These are phyloP conservation scores for Globisporangium barbulae DNA, from an alignment of 352 stramenopile species.

Conservation along the genomic window DNA sequence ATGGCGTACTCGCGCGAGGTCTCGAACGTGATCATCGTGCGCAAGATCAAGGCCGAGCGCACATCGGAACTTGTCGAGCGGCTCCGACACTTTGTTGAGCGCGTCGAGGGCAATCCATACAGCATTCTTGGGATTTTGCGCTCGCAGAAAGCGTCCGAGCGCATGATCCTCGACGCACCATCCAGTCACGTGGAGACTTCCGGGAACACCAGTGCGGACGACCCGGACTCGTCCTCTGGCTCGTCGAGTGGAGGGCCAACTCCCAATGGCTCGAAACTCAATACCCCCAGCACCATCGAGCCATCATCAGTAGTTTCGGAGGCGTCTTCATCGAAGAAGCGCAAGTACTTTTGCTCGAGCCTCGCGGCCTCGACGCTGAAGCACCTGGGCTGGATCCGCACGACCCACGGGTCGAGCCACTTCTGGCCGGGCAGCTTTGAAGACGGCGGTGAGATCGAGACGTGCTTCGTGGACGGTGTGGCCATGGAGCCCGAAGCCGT, in stretches of 20 bases:
- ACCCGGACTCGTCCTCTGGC: slow-evolving; percentile 13
- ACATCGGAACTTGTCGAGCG: slow-evolving; percentile 36
- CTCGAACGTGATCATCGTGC: slow-evolving; percentile 76
- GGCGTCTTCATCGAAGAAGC: slow-evolving; percentile 25
- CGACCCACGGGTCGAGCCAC: slow-evolving; percentile 60
- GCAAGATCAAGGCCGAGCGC: slow-evolving; percentile 44
- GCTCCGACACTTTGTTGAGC: slow-evolving; percentile 51
- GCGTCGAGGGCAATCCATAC: slow-evolving; percentile 81
- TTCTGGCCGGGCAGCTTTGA: slow-evolving; percentile 87
- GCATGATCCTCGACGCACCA: slow-evolving; percentile 8
- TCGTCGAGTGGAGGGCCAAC: neutral
- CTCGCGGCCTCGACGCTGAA: slow-evolving; percentile 77
- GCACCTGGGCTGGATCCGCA: slow-evolving; percentile 73
- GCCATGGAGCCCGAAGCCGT: slow-evolving; percentile 52
- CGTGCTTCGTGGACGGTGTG: slow-evolving; percentile 41
- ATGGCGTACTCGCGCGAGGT: slow-evolving; percentile 81
- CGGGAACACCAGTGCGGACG: slow-evolving; percentile 1
- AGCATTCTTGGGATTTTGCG: slow-evolving; percentile 78
- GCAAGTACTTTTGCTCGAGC: slow-evolving; percentile 87
- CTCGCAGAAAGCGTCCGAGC: slow-evolving; percentile 49
- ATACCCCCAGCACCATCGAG: neutral
- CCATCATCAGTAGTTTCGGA: neutral
- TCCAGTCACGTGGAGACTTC: neutral
- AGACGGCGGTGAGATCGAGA: slow-evolving; percentile 71
- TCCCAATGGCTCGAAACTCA: neutral